Conservation (phyloP, 1,284 basidiomycete species). For the Trametes hirsuta region DNA sequence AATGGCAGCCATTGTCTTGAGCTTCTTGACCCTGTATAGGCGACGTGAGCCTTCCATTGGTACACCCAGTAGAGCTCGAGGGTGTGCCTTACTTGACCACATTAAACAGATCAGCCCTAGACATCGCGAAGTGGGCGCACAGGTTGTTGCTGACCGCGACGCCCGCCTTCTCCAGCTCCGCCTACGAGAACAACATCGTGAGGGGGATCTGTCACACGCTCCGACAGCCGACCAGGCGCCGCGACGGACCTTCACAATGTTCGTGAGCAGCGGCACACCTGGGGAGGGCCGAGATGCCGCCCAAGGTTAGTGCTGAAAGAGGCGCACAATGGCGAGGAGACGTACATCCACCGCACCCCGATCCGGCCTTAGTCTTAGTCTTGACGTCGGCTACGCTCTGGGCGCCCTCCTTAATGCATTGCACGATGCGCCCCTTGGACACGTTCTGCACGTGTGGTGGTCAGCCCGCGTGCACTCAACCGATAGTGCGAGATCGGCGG, state of each 20-base stretch:
- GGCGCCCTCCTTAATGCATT: conserved; percentile 58
- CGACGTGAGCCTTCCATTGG: background rate
- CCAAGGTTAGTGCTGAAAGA: background rate
- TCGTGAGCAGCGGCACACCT: conserved; percentile 50
- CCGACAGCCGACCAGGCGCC: background rate
- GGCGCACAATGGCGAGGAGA: conserved; percentile 54
- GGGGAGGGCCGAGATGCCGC: background rate
- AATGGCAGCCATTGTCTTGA: conserved; percentile 59
- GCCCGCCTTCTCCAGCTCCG: conserved; percentile 74
- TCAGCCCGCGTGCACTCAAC: background rate
- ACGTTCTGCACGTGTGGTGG: conserved; percentile 48
- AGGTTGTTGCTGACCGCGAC: conserved; percentile 63
- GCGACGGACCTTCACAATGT: conserved; percentile 46
- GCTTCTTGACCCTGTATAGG: conserved; percentile 56
- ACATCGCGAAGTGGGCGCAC: conserved; percentile 73
- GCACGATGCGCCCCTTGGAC: conserved; percentile 60
- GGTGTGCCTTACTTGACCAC: conserved; percentile 51
- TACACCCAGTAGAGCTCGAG: background rate
- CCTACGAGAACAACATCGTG: conserved; percentile 23
- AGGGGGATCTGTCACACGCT: background rate
- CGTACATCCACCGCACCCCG: conserved; percentile 75
- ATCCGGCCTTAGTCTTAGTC: conserved; percentile 70
- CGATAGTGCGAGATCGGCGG: conserved; percentile 2
- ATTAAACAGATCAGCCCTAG: conserved; percentile 70
- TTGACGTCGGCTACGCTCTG: conserved; percentile 63